Evolutionary conservation across 768 basidiomycete genomes (phyloP).

Genomic region (Gloeopeniophorella convolvens): DNA sequence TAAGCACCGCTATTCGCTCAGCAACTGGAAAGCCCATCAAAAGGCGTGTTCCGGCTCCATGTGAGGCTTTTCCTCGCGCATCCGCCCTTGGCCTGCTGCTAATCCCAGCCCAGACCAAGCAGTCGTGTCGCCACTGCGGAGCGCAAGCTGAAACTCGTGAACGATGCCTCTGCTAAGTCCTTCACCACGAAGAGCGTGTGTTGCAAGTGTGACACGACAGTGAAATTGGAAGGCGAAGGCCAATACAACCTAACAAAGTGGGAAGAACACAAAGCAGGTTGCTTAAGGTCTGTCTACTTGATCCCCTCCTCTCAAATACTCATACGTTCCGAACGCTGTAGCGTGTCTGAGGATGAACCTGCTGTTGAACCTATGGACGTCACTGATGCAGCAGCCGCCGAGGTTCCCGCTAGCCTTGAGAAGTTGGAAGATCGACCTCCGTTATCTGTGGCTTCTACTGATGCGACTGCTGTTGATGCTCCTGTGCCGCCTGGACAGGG

Average conservation of each 20-base stretch:
- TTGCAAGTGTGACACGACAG: slow-evolving; percentile 46
- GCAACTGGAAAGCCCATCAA: slow-evolving; percentile 52
- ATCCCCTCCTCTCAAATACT: background rate
- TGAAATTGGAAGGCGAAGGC: slow-evolving; percentile 41
- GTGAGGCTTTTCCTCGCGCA: slow-evolving; percentile 28
- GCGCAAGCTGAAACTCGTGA: slow-evolving; percentile 54
- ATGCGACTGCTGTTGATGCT: slow-evolving; percentile 34
- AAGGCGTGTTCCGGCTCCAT: slow-evolving; percentile 38
- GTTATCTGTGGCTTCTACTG: slow-evolving; percentile 28
- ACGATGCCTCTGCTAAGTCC: slow-evolving; percentile 52
- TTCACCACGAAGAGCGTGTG: slow-evolving; percentile 41
- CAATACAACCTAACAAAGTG: slow-evolving; percentile 58
- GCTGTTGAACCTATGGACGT: background rate
- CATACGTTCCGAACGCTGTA: background rate
- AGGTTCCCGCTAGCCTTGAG: slow-evolving; percentile 3
- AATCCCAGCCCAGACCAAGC: slow-evolving; percentile 37
- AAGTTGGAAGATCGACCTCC: slow-evolving; percentile 20
- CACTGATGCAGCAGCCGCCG: background rate
- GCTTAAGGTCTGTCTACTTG: slow-evolving; percentile 33
- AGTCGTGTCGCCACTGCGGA: slow-evolving; percentile 56
- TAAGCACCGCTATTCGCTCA: slow-evolving; percentile 33
- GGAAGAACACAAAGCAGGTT: slow-evolving; percentile 54
- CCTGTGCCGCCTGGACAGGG: slow-evolving; percentile 27
- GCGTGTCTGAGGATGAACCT: background rate
- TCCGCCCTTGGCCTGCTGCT: background rate